These are phyloP conservation scores for Pelargonium australe DNA, from an alignment of 441 rosid species.

Conservation along the genomic window DNA sequence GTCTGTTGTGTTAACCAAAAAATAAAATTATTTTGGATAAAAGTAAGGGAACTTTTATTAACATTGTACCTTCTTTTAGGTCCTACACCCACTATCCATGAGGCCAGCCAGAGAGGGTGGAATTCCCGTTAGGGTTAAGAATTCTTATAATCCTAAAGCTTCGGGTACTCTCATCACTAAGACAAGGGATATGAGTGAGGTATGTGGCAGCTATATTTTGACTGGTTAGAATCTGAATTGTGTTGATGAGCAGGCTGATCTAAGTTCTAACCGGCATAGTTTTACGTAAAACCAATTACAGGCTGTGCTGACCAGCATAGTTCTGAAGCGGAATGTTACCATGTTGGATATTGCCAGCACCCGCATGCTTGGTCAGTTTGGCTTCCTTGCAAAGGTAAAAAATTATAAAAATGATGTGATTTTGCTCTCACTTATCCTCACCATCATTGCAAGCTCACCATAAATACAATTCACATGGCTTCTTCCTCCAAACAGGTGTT, in stretches of 20 bases:
- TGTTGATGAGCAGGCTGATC: not conserved
- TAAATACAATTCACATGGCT: not conserved
- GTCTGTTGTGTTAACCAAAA: not conserved
- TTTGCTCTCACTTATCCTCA: not conserved
- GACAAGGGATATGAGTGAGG: slow-evolving; percentile 22
- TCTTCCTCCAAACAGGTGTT: slow-evolving; percentile 17
- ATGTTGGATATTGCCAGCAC: slow-evolving; percentile 24
- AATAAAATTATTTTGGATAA: not conserved
- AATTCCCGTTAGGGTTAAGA: slow-evolving; percentile 26
- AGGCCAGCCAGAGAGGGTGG: slow-evolving; percentile 27
- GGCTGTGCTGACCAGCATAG: slow-evolving; percentile 24
- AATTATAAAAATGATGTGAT: not conserved
- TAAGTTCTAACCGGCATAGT: not conserved
- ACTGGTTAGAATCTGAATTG: not conserved
- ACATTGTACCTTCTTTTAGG: slow-evolving; percentile 6
- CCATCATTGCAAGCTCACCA: not conserved
- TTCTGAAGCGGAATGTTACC: slow-evolving; percentile 25
- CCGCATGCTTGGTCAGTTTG: slow-evolving; percentile 26
- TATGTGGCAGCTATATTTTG: not conserved
- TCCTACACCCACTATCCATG: slow-evolving; percentile 28
- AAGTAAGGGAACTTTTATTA: not conserved
- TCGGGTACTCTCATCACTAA: slow-evolving; percentile 26
- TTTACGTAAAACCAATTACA: slow-evolving; percentile 7
- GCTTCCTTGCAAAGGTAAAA: slow-evolving; percentile 25
- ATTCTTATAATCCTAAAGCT: slow-evolving; percentile 26